Conservation (phyloP, 2,329 filamentous ascomycete genomes). For the Monosporascus sp. region DNA sequence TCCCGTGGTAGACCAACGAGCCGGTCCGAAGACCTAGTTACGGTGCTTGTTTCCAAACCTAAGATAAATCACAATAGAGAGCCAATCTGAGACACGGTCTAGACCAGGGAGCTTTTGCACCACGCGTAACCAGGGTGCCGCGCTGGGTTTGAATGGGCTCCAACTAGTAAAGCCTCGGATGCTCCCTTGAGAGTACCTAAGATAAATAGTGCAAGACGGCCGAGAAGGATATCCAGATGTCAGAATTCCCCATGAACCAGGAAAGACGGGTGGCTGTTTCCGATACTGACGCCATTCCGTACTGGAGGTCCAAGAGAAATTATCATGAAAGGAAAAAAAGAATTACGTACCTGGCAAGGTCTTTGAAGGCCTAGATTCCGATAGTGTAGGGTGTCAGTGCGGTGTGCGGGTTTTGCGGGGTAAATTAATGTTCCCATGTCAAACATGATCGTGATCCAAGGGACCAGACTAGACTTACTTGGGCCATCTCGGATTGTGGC, state of each 20-base stretch:
- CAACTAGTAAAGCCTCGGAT: neutral
- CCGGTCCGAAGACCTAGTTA: no score
- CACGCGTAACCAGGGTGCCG: neutral
- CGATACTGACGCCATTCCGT: neutral
- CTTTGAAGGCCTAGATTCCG: constrained; percentile 26
- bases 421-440: neutral
- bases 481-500: constrained; percentile 19
- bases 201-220: neutral
- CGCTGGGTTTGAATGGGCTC: neutral
- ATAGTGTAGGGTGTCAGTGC: constrained; percentile 14
- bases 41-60: no score
- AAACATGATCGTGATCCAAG: neutral
- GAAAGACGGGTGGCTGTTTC: neutral
- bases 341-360: constrained; percentile 26
- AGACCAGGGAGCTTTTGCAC: neutral
- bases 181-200: neutral
- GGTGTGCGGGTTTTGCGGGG: neutral
- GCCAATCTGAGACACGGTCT: neutral
- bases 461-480: constrained; percentile 14
- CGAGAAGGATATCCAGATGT: neutral
- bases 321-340: neutral
- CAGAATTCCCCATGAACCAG: neutral
- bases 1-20: neutral
- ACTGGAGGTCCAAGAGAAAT: neutral
- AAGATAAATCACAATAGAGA: neutral